A percentile compares a stretch with the other conserved stretches of the same genome.
These are phyloP conservation scores for Entamoeba histolytica DNA, from an alignment of 208 protist genomes.

Conservation along the genomic window DNA sequence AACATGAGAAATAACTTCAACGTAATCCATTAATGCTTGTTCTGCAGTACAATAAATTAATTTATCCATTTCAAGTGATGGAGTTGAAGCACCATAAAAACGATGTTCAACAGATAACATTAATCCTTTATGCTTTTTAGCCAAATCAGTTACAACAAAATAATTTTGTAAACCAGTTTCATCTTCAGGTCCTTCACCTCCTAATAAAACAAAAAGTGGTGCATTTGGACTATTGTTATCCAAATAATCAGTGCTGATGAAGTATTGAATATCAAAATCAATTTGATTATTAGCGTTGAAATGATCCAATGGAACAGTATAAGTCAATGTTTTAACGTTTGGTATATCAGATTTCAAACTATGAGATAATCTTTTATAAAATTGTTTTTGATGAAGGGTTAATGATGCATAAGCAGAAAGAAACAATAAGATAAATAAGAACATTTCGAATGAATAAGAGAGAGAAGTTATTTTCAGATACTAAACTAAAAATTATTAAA, in stretches of 20 bases:
- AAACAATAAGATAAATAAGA: too few relatives aligned
- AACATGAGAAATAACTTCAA: background rate
- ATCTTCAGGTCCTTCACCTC: background rate
- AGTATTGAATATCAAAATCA: background rate
- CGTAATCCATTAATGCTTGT: conserved; percentile 5
- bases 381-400: too few relatives aligned
- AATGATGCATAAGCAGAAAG: too few relatives aligned
- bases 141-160: background rate
- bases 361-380: too few relatives aligned
- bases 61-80: background rate
- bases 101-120: conserved; percentile 4
- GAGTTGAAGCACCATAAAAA: conserved; percentile 4
- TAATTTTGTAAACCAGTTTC: background rate
- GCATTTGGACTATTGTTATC: background rate
- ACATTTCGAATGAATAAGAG: too few relatives aligned
- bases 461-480: too few relatives aligned
- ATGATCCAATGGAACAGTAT: background rate
- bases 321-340: background rate
- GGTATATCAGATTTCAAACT: background rate
- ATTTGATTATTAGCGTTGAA: background rate
- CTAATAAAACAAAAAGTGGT: background rate
- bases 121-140: background rate
- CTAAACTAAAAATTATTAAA: too few relatives aligned
- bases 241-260: background rate
- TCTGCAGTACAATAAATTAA: conserved; percentile 5